These are phyloP conservation scores for Teratosphaeria gauchensis DNA, from an alignment of 2,329 filamentous ascomycete species.

Conservation along the genomic window DNA sequence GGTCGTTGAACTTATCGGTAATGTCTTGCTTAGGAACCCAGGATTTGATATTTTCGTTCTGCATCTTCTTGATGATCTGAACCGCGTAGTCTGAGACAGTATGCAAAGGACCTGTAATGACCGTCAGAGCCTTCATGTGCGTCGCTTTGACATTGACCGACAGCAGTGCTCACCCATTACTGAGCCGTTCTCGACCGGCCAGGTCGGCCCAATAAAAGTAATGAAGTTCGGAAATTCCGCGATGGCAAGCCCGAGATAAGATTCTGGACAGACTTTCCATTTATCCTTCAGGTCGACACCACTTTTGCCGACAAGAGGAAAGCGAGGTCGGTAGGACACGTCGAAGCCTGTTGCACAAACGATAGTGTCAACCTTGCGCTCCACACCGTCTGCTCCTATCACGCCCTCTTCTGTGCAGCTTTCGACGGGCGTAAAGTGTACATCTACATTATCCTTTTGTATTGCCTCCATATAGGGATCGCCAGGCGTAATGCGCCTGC, in stretches of 20 bases:
- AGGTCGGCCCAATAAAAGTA: constrained; percentile 32
- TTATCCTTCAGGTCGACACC: constrained; percentile 32
- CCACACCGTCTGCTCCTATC: constrained; percentile 33
- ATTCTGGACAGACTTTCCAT: constrained; percentile 31
- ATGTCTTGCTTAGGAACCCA: constrained; percentile 33
- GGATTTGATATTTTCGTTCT: constrained; percentile 33
- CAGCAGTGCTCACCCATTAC: constrained; percentile 25
- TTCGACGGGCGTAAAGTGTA: constrained; percentile 39
- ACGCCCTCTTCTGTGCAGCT: constrained; percentile 38
- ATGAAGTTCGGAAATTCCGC: constrained; percentile 36
- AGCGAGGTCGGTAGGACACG: constrained; percentile 33
- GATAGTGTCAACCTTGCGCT: constrained; percentile 35
- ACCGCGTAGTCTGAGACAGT: constrained; percentile 32
- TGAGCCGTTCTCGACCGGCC: constrained; percentile 33
- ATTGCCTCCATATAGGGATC: constrained; percentile 44
- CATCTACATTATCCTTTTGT: constrained; percentile 41
- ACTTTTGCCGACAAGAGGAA: constrained; percentile 33
- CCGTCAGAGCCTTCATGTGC: no score
- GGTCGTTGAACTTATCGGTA: constrained; percentile 35
- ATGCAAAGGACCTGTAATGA: constrained; percentile 25
- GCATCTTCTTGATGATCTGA: constrained; percentile 37
- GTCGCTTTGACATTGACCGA: no score
- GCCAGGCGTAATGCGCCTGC: constrained; percentile 39
- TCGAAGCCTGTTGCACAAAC: constrained; percentile 39
- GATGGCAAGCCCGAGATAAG: constrained; percentile 33